phyloP scores from a whole-genome alignment of 345 rosid species.

The Laguncularia racemosa region DNA sequence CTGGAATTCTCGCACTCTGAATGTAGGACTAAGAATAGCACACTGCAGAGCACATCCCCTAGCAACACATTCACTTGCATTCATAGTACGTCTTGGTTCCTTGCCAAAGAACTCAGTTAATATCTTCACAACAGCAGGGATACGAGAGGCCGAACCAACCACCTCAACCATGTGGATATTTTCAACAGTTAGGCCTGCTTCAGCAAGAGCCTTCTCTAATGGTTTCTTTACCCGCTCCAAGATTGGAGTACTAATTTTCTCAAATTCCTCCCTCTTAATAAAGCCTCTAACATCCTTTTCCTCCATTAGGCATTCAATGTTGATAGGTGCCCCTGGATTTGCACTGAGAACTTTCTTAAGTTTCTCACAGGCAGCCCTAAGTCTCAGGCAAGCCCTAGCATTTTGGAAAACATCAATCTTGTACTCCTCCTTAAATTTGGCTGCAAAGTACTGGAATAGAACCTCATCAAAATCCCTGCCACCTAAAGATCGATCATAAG shows the following conservation, averaged over 20 bases:
- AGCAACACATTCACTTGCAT: conserved; percentile 95
- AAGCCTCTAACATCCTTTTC: conserved; percentile 88
- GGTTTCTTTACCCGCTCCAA: conserved; percentile 88
- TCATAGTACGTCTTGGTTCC: conserved; percentile 95
- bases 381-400: conserved; percentile 82
- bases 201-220: conserved; percentile 77
- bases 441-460: conserved; percentile 67
- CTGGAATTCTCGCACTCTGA: conserved; percentile 94
- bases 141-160: conserved; percentile 86
- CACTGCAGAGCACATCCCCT: conserved; percentile 87
- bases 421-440: conserved; percentile 75
- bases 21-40: conserved; percentile 95
- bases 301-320: conserved; percentile 92
- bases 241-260: conserved; percentile 65
- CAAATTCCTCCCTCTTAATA: conserved; percentile 91
- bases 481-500: conserved; percentile 74
- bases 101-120: conserved; percentile 85
- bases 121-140: conserved; percentile 73
- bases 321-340: conserved; percentile 80
- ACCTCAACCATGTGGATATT: conserved; percentile 85
- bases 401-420: conserved; percentile 85
- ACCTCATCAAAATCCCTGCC: conserved; percentile 96
- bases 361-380: conserved; percentile 84
- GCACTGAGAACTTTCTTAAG: conserved; percentile 94
- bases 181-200: conserved; percentile 70